These are phyloP conservation scores for Phytophthora cryptogea DNA, from an alignment of 352 stramenopile species.

Conservation along the genomic window DNA sequence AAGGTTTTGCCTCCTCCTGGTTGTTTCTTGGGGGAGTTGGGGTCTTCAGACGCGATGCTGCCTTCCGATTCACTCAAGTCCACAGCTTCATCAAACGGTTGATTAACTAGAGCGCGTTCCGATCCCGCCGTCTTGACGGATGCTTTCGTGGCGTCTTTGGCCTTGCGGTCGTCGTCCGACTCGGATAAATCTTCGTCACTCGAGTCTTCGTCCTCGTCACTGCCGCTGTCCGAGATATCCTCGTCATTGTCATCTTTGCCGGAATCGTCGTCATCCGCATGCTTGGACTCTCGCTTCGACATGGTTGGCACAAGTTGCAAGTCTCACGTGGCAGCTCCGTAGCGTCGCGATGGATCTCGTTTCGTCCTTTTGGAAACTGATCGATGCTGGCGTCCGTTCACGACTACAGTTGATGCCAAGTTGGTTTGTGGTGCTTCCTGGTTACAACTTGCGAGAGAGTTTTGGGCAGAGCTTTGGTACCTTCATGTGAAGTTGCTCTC, in stretches of 20 bases:
- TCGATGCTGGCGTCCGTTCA: slow-evolving; percentile 26
- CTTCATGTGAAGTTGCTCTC: too few species aligned
- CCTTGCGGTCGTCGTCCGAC: slow-evolving; percentile 55
- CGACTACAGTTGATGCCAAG: not conserved
- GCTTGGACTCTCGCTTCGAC: slow-evolving; percentile 69
- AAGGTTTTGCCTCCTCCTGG: slow-evolving; percentile 26
- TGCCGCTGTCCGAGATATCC: slow-evolving; percentile 54
- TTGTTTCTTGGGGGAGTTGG: slow-evolving; percentile 69
- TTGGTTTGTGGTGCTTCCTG: too few species aligned
- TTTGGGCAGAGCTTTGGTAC: too few species aligned
- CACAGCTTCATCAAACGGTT: slow-evolving; percentile 88
- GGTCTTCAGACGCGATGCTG: slow-evolving; percentile 47
- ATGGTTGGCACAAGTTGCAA: slow-evolving; percentile 29
- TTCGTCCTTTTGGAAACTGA: slow-evolving; percentile 8
- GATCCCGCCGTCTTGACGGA: slow-evolving; percentile 30
- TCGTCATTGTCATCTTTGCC: slow-evolving; percentile 55
- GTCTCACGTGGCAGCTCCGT: not conserved
- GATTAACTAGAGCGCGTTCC: slow-evolving; percentile 67
- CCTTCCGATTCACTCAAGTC: slow-evolving; percentile 86
- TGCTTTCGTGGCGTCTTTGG: slow-evolving; percentile 25
- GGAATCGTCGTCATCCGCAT: slow-evolving; percentile 54
- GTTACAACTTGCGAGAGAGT: too few species aligned
- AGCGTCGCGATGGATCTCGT: slow-evolving; percentile 24
- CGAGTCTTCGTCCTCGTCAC: slow-evolving; percentile 43
- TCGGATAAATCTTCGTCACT: slow-evolving; percentile 80